Conservation (phyloP, 139 green algal genomes). For the Nannochloris sp. region DNA sequence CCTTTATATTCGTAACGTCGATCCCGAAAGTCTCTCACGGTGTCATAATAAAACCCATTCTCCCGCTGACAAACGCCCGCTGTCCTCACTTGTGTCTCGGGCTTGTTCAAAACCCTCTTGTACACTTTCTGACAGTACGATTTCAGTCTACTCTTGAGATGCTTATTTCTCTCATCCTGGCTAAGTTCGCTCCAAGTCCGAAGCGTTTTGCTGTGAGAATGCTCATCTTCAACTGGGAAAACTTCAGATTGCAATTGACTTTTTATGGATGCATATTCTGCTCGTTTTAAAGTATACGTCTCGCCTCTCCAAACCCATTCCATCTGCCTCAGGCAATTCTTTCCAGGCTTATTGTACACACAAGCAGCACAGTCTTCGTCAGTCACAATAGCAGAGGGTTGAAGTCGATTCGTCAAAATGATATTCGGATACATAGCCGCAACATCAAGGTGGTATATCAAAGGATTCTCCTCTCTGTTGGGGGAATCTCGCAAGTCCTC, state of each 20-base stretch:
- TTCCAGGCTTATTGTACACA: constrained; percentile 90
- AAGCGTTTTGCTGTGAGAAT: constrained; percentile 7
- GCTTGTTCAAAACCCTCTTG: constrained; percentile 94
- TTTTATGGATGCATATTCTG: constrained; percentile 78
- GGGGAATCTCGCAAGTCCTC: constrained; percentile 69
- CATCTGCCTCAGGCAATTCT: constrained; percentile 89
- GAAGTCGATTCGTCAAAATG: constrained; percentile 92
- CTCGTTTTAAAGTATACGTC: constrained; percentile 54
- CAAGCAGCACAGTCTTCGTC: constrained; percentile 92
- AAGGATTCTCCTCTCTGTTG: constrained; percentile 69
- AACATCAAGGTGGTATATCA: constrained; percentile 98
- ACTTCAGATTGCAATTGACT: constrained; percentile 68
- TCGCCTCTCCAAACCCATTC: constrained; percentile 96
- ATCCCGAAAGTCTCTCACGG: constrained; percentile 89
- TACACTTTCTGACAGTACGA: constrained; percentile 96
- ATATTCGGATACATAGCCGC: constrained; percentile 99
- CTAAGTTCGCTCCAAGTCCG: constrained; percentile 40
- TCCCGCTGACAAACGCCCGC: constrained; percentile 90
- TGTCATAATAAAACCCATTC: constrained; percentile 97
- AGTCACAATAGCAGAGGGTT: constrained; percentile 71
- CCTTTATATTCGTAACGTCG: constrained; percentile 98
- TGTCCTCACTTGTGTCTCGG: constrained; percentile 60
- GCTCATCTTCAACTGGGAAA: constrained; percentile 40
- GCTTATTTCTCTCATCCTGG: constrained; percentile 50
- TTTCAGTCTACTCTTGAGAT: constrained; percentile 88